Base-by-base conservation (phyloP, 2,329 filamentous ascomycete genomes). In the Chaetomiaceae sp. region DNA sequence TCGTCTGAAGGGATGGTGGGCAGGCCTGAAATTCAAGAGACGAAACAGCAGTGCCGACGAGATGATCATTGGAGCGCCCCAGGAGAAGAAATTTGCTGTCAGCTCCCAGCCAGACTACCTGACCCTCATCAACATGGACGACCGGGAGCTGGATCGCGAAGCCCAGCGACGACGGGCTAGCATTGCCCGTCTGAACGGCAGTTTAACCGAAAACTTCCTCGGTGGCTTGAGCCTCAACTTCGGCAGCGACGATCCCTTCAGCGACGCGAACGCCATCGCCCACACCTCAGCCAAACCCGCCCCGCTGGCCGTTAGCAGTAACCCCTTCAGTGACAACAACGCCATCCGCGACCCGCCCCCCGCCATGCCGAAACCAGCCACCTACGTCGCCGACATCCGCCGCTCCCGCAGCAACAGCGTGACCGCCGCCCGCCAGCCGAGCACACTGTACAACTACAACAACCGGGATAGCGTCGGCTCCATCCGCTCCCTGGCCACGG, bases 291-390 rank as follows among this genome's bases (percentile, higher is more conserved):
- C 70, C 42, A 70, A 70, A 50, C 65, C 70, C 5, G 62, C 64
- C 41, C 70, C 71, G 2, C 60, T 71, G 14, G 56, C 62, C 4
- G 63, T 69, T 19, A 48, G 61, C 9, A 67, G 68, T 44, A 70
- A 75, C 48, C 75, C 76, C 2, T 80, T 80, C 57, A 70, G 70
- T 4, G 77, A 81, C 50, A 61, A 64, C 9, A 73, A 79, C 54
- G 74, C 74, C 12, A 67, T 76, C 23, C 56, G 44, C 53, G 63
- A 44, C 34, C 56, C 27, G 13, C 54, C 16, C 50, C 59, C 49
- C 44, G 53, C 61, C 5, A 62, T 63, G 27, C 44, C 59, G 10
- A 67, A 66, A 35, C 65, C 67, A 9, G 60, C 67, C 10, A 73
- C 67, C 1, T 78, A 79, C 54, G 67, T 75, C 1, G 68, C 70